A percentile compares a stretch with the other conserved stretches of the same genome.
phyloP scores from a whole-genome alignment of 345 rosid genomes.

The Firmiana major region DNA sequence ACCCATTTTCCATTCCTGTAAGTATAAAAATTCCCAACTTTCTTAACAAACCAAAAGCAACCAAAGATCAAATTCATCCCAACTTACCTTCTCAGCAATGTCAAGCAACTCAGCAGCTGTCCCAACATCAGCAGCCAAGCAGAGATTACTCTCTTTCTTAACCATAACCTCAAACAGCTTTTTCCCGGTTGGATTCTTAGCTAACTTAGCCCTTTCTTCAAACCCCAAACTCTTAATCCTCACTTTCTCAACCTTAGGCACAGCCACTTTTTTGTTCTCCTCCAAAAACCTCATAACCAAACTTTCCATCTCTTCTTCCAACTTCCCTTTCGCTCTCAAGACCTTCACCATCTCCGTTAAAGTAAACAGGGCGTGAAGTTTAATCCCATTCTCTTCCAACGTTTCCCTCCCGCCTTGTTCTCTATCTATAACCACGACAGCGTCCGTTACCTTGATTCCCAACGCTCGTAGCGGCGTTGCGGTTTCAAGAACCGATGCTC shows the following conservation, averaged over 20 bases:
- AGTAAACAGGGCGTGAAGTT: conserved; percentile 62
- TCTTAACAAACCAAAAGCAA: not conserved
- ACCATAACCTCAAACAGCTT: conserved; percentile 78
- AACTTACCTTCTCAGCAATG: conserved; percentile 72
- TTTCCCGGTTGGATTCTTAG: conserved; percentile 74
- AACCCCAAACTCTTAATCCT: conserved; percentile 48
- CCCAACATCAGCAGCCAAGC: conserved; percentile 95
- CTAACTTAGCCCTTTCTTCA: conserved; percentile 60
- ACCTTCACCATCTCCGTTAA: conserved; percentile 84
- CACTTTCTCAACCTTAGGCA: conserved; percentile 46
- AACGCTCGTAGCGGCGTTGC: conserved; percentile 72
- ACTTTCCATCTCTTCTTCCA: conserved; percentile 58
- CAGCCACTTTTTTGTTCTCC: conserved; percentile 73
- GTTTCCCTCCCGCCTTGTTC: conserved; percentile 96
- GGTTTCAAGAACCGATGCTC: conserved; percentile 89
- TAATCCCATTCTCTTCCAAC: conserved; percentile 67
- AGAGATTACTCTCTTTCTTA: conserved; percentile 81
- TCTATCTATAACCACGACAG: conserved; percentile 86
- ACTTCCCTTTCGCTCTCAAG: conserved; percentile 73
- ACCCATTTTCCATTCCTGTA: not conserved
- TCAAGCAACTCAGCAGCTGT: conserved; percentile 86
- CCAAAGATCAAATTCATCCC: not conserved
- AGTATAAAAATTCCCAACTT: not conserved
- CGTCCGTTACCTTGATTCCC: conserved; percentile 78
- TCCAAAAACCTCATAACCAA: conserved; percentile 64